Base-by-base conservation (phyloP, 345 rosid species). In the Barbarea vulgaris region DNA sequence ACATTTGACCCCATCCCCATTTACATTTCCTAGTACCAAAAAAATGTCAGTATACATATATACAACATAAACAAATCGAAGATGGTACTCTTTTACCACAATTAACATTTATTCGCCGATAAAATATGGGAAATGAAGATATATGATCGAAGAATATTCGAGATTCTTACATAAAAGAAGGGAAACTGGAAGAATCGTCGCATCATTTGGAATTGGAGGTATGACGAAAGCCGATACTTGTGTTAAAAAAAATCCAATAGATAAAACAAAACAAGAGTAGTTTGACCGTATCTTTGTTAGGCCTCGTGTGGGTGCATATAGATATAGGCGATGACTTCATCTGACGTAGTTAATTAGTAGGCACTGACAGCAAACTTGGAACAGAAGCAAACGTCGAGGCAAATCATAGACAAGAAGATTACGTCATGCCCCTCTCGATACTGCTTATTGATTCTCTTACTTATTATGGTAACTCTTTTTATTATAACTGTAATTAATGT, bases 321-420 rank as follows among this genome's bases (percentile, higher is more conserved):
- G 17, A 15, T n/a, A 50, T 34, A 66, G 76, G 36, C 12, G 18
- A 54, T 73, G 77, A 73, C 27, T 7, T 42, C 67, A 74, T 15
- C 52, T 47, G 78, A 74, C 73, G 64, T 47, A 42, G 36, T 53
- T 52, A 30, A 63, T 64, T 39, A 73, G 34, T 73, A 73, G 69
- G 60, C 44, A 28, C 63, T 73, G 77, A 64, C 70, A 54, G 36
- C 18, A 64, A 64, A 34, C 51, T 74, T 74, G 72, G 50, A 33
- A 65, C 57, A 54, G 53, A 74, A 74, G 78, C 72, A 66, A 74
- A 66, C 51, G 66, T 53, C 54, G 58, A 74, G 57, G 71, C 46
- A 46, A 67, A 18, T 18, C 31, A 51, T 54, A 44, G 65, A 58
- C 31, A 56, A 42, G 68, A 67, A 59, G 62, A 13, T 60, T 63